Conservation (phyloP, 768 basidiomycete species). For the Trametes sanguinea region DNA sequence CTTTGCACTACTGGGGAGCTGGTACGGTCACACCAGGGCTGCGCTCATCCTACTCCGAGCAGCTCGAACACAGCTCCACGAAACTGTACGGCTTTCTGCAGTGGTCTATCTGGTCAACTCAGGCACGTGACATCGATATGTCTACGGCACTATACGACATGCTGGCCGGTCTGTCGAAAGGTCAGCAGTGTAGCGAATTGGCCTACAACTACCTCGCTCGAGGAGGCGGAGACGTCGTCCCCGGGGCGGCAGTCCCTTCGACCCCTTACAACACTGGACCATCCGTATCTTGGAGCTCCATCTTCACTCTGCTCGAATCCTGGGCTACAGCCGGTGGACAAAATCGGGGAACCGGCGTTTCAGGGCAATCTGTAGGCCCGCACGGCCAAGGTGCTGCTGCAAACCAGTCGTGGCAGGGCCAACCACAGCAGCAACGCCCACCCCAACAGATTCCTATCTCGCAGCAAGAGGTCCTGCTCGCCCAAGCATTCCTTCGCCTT, state of each 20-base stretch:
- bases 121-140: conserved; percentile 71
- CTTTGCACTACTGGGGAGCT: conserved; percentile 85
- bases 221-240: conserved; percentile 69
- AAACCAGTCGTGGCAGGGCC: conserved; percentile 33
- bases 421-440: conserved; percentile 41
- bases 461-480: conserved; percentile 75
- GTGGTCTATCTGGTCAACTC: conserved; percentile 88
- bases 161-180: conserved; percentile 81
- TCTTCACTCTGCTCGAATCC: conserved; percentile 74
- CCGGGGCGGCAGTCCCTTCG: conserved; percentile 53
- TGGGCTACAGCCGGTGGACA: conserved; percentile 63
- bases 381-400: conserved; percentile 24
- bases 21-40: conserved; percentile 46
- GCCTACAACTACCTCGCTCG: conserved; percentile 88
- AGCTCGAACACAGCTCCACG: conserved; percentile 59
- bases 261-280: conserved; percentile 44
- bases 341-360: conserved; percentile 43
- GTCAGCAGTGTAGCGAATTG: conserved; percentile 81
- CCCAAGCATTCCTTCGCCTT: conserved; percentile 79
- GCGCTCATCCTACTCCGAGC: conserved; percentile 55
- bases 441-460: conserved; percentile 48
- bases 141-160: conserved; percentile 85
- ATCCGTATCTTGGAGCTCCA: conserved; percentile 74
- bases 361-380: conserved; percentile 33
- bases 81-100: conserved; percentile 78